These are phyloP conservation scores for Auriculariales sp. DNA, from an alignment of 768 basidiomycete species.

Conservation along the genomic window DNA sequence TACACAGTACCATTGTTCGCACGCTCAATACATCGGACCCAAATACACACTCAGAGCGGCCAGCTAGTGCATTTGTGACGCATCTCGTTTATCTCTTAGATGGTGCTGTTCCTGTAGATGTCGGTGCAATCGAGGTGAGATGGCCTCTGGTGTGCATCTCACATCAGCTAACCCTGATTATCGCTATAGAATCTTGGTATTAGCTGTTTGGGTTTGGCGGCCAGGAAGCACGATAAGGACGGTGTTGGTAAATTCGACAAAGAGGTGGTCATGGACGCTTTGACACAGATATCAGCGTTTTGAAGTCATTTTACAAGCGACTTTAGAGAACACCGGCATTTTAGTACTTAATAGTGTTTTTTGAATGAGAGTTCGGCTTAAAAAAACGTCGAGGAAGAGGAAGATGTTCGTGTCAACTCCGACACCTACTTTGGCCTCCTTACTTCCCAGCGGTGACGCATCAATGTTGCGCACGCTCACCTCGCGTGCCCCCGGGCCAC, in stretches of 20 bases:
- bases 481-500: no score
- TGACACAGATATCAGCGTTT: background rate
- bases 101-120: slow-evolving; percentile 47
- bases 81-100: slow-evolving; percentile 69
- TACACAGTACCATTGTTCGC: slow-evolving; percentile 43
- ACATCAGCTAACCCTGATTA: background rate
- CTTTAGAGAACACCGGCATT: no score
- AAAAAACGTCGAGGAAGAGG: no score
- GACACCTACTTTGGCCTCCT: no score
- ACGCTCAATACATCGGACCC: slow-evolving; percentile 38
- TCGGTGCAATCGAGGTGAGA: slow-evolving; percentile 43
- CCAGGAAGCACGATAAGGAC: background rate
- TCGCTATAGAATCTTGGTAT: background rate
- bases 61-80: slow-evolving; percentile 68
- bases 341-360: no score
- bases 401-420: no score
- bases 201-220: background rate
- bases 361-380: no score
- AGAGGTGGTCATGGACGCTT: background rate
- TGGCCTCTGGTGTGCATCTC: background rate
- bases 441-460: no score
- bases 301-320: no score
- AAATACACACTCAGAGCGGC: slow-evolving; percentile 13
- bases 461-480: no score
- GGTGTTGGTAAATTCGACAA: background rate